phyloP scores from a whole-genome alignment of 2,329 filamentous ascomycete species.

The Simplicillium sp. region DNA sequence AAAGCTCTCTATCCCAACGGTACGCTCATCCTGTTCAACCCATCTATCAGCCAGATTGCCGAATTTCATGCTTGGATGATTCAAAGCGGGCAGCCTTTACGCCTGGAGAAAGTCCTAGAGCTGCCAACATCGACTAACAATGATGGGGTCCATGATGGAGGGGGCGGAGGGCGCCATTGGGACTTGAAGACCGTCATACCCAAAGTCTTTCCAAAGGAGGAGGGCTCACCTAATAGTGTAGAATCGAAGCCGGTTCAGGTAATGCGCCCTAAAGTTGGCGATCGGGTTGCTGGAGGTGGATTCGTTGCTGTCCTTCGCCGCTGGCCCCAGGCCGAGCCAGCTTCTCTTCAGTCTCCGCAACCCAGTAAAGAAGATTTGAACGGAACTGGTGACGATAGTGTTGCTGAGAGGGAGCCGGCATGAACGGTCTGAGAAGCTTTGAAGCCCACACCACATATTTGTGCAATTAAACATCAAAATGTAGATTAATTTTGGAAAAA shows the following conservation, averaged over 20 bases:
- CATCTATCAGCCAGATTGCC: conserved; percentile 69
- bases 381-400: neutral
- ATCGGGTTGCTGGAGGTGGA: conserved; percentile 27
- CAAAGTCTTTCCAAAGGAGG: conserved; percentile 11
- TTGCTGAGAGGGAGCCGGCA: neutral
- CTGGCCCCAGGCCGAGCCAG: conserved; percentile 12
- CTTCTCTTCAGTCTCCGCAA: neutral
- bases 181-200: conserved; percentile 43
- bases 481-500: neutral
- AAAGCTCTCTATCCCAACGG: conserved; percentile 55
- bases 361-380: neutral
- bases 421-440: neutral
- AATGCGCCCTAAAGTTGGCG: conserved; percentile 31
- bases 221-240: conserved; percentile 3
- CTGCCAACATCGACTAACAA: conserved; percentile 31
- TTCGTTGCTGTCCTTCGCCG: conserved; percentile 28
- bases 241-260: conserved; percentile 21
- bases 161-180: conserved; percentile 49
- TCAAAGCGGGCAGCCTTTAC: conserved; percentile 40
- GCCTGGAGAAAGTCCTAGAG: conserved; percentile 51
- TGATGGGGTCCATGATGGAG: conserved; percentile 33
- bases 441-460: neutral
- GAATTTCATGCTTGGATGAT: conserved; percentile 43
- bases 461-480: neutral
- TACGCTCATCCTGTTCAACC: conserved; percentile 60